These are phyloP conservation scores for Cyclotella distinguenda DNA, from an alignment of 108 stramenopile species.

Conservation along the genomic window DNA sequence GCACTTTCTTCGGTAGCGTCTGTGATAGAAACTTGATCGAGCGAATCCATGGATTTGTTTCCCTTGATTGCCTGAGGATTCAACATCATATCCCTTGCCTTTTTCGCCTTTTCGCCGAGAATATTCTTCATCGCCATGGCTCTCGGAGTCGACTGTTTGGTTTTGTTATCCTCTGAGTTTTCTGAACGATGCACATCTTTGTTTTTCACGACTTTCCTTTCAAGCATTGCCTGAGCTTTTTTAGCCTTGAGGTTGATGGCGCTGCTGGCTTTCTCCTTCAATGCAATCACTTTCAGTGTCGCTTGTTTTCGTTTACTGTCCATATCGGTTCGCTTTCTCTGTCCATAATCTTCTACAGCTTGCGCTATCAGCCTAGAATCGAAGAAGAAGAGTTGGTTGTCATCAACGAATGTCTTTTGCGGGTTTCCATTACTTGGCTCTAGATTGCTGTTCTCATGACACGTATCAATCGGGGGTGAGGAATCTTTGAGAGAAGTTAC, in stretches of 20 bases:
- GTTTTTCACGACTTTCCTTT: background rate
- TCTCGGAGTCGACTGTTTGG: background rate
- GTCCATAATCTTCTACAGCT: slow-evolving; percentile 17
- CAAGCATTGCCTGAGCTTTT: slow-evolving; percentile 2
- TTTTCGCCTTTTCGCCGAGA: background rate
- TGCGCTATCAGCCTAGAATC: slow-evolving; percentile 7
- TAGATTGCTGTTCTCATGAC: background rate
- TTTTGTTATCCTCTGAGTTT: background rate
- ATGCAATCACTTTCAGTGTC: slow-evolving; percentile 6
- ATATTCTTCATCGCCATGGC: background rate
- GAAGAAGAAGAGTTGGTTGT: slow-evolving; percentile 7
- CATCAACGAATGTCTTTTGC: background rate
- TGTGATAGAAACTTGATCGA: no score
- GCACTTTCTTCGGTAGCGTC: background rate
- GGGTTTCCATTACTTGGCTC: background rate
- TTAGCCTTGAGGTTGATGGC: slow-evolving; percentile 13
- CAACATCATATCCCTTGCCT: slow-evolving; percentile 1
- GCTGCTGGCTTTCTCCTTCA: slow-evolving; percentile 18
- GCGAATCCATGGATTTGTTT: background rate
- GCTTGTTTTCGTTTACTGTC: slow-evolving; percentile 12
- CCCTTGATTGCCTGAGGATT: background rate
- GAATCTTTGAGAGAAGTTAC: background rate
- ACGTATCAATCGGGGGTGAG: background rate
- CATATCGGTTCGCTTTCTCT: slow-evolving; percentile 14
- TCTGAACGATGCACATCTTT: background rate